Percentiles rank a stretch among this genome's conserved stretches.
These are phyloP conservation scores for Hippophae rhamnoides DNA, from an alignment of 306 rosid species.

Conservation along the genomic window DNA sequence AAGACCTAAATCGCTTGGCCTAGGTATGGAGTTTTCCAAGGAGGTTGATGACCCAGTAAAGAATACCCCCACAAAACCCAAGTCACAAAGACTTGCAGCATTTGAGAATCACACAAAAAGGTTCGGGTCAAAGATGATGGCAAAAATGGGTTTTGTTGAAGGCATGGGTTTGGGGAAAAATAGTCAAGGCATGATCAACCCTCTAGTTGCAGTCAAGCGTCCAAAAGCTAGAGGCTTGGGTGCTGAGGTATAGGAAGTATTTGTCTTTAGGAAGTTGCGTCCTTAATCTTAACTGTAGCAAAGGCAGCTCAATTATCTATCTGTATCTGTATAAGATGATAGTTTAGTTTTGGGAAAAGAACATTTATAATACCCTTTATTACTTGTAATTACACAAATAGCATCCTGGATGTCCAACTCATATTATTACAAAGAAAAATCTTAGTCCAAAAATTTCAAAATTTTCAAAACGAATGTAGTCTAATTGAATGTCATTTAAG, in stretches of 20 bases:
- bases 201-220: conserved; percentile 51
- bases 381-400: too few species aligned
- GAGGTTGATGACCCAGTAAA: conserved; percentile 12
- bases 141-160: conserved; percentile 88
- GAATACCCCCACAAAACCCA: neutral
- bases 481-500: too few species aligned
- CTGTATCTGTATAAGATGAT: too few species aligned
- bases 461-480: too few species aligned
- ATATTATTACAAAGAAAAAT: too few species aligned
- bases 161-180: conserved; percentile 70
- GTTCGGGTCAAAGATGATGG: conserved; percentile 91
- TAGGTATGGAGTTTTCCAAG: conserved; percentile 65
- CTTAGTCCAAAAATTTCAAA: too few species aligned
- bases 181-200: conserved; percentile 74
- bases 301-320: too few species aligned
- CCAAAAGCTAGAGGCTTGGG: conserved; percentile 84
- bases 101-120: conserved; percentile 34
- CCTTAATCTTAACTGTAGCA: too few species aligned
- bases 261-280: neutral
- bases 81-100: too few species aligned
- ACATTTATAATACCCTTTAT: too few species aligned
- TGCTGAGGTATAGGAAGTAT: conserved; percentile 29
- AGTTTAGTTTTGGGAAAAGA: too few species aligned
- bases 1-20: conserved; percentile 89
- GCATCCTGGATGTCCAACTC: too few species aligned